phyloP scores from a whole-genome alignment of 202 grass and related monocot genomes.

The Elaeis oleifera region DNA sequence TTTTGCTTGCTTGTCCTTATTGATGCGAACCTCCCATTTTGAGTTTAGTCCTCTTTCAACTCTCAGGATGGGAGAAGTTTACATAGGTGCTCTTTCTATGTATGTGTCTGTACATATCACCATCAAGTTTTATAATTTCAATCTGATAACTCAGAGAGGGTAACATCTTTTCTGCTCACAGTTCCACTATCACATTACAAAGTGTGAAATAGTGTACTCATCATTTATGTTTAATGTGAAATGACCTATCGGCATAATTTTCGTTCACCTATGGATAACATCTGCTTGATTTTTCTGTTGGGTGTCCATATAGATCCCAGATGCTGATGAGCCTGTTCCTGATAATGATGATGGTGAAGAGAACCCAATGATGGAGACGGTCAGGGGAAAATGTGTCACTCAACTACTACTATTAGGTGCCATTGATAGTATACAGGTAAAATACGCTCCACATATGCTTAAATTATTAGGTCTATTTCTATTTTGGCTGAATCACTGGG shows the following conservation, averaged over 20 bases:
- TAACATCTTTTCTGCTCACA: too few species aligned
- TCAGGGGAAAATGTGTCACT: slow-evolving; percentile 96
- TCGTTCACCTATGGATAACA: neutral
- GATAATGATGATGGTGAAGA: slow-evolving; percentile 65
- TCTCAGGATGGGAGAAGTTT: too few species aligned
- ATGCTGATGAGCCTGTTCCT: slow-evolving; percentile 44
- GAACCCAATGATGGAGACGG: slow-evolving; percentile 74
- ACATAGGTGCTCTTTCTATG: too few species aligned
- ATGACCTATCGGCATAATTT: neutral
- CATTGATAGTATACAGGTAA: slow-evolving; percentile 95
- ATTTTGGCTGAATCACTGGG: neutral
- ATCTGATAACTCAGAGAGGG: too few species aligned
- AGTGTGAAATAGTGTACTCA: too few species aligned
- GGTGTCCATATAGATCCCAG: slow-evolving; percentile 44
- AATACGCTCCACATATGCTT: slow-evolving; percentile 12
- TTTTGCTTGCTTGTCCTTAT: too few species aligned
- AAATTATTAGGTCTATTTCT: slow-evolving; percentile 14
- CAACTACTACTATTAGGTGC: slow-evolving; percentile 79
- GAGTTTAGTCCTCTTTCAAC: too few species aligned
- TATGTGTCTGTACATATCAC: too few species aligned
- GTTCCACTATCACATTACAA: too few species aligned
- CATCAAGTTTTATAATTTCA: too few species aligned
- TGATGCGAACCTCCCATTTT: too few species aligned
- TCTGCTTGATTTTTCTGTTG: slow-evolving; percentile 14
- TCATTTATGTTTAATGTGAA: too few species aligned